Evolutionary conservation across 1,139 yeast species (phyloP).

Genomic region (Yamadazyma songkhlaensis): DNA sequence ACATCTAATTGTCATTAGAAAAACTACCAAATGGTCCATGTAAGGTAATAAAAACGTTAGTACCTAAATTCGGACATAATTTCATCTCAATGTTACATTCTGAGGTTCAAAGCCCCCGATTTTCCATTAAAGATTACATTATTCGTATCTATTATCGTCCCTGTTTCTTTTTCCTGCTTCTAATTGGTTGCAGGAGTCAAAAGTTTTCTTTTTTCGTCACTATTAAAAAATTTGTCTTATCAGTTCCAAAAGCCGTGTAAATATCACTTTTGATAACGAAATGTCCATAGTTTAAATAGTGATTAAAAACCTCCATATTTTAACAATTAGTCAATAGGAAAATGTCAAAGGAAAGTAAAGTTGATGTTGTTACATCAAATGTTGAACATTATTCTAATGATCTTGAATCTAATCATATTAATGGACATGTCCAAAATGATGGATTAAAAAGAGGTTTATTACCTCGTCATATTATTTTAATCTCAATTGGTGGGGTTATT

Average conservation of each 20-base stretch:
- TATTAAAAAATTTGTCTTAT: not conserved
- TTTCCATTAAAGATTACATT: no score
- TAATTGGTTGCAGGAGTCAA: no score
- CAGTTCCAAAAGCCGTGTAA: constrained; percentile 1
- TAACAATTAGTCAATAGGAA: not conserved
- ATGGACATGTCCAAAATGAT: constrained; percentile 6
- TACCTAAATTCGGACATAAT: no score
- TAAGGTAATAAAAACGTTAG: no score
- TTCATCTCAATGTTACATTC: no score
- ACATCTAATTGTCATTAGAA: no score
- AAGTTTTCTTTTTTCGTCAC: no score
- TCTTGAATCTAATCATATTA: constrained; percentile 7
- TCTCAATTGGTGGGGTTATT: constrained; percentile 41
- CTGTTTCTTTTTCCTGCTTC: no score
- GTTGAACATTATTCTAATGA: constrained; percentile 9
- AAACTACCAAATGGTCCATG: no score
- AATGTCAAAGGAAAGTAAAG: constrained; percentile 5
- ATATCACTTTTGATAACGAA: not conserved
- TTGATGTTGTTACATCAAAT: constrained; percentile 9
- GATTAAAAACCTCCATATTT: not conserved
- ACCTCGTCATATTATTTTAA: constrained; percentile 37
- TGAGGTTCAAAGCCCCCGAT: no score
- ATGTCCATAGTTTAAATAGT: not conserved
- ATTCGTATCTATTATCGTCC: no score
- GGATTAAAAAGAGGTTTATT: constrained; percentile 36